Base-by-base conservation (phyloP, 2,329 filamentous ascomycete genomes). In the Colletotrichum australisinense region DNA sequence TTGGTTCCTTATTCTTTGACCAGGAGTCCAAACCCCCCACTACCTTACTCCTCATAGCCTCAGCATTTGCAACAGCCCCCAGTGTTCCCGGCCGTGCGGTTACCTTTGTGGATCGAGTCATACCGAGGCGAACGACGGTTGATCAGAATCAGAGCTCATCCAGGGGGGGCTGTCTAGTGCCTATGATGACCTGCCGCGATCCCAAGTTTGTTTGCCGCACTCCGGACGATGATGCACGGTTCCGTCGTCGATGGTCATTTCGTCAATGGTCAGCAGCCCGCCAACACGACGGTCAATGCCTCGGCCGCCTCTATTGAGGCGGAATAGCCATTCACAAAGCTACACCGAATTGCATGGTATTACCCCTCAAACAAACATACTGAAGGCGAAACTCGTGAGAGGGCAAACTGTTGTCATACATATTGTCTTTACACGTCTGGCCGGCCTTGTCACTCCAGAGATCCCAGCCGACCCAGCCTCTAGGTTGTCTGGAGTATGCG, bases 31-130 rank as follows among this genome's bases (percentile, higher is more conserved):
- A 22, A 19, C 19, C n/a, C 24, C n/a, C 26, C 69, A 38, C 26
- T 62, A n/a, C 60, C 52, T 65, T 46, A 28, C 35, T 28, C 35
- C 58, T n/a, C 35, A 35, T 60, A 42, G 32, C 65, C 65, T 60
- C 56, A 53, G n/a, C 35, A 28, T 38, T 32, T 24, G 53, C 65
- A 26, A 35, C 28, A 60, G 6, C 5, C 22, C 46, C 46, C 19
- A 32, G 58, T 56, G n/a, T 19, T 26, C 65, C 57, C 65, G 53
- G 42, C 53, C 59, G 24, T 64, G 66, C 56, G 55, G 53, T 59
- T 60, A 24, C 65, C 22, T n/a, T 55, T 32, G 57, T 26, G 35
- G 49, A 59, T 46, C 59, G 59, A 69, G 65, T 72, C 65, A 72
- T 69, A 59, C 65, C 38, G 32, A 58, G 69, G 53, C 35, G 24